Evolutionary conservation across 2,329 filamentous ascomycete genomes (phyloP).

Genomic region (Alternaria brassicae): DNA sequence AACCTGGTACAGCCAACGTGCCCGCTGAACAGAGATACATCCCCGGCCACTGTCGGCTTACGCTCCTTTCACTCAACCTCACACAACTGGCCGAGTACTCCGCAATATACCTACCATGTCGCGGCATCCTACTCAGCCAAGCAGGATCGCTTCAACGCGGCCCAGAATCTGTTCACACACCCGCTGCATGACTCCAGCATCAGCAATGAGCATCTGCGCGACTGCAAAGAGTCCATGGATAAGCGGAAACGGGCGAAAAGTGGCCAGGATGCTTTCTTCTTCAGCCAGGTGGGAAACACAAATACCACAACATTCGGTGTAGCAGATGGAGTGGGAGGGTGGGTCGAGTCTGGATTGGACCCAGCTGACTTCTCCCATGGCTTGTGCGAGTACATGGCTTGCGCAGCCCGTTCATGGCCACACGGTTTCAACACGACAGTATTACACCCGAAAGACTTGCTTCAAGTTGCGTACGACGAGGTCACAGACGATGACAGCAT

Average conservation of each 20-base stretch:
- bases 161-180: conserved; percentile 47
- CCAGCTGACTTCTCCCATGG: conserved; percentile 95
- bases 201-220: conserved; percentile 33
- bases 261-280: conserved; percentile 97
- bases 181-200: conserved; percentile 38
- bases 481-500: conserved; percentile 78
- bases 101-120: conserved; percentile 50
- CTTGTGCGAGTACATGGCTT: conserved; percentile 91
- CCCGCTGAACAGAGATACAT: conserved; percentile 39
- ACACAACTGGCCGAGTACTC: conserved; percentile 33
- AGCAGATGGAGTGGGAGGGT: conserved; percentile 94
- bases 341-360: conserved; percentile 90
- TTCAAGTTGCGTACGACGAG: conserved; percentile 84
- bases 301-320: conserved; percentile 82
- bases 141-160: conserved; percentile 46
- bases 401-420: conserved; percentile 68
- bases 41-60: conserved; percentile 37
- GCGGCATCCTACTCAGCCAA: conserved; percentile 53
- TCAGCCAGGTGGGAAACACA: conserved; percentile 75
- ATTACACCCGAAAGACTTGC: conserved; percentile 70
- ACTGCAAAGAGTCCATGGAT: conserved; percentile 52
- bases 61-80: conserved; percentile 43
- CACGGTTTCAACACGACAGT: conserved; percentile 48
- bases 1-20: conserved; percentile 37
- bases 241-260: conserved; percentile 73